Conservation (phyloP, 352 stramenopile species). For the Globisporangium nagaii region DNA sequence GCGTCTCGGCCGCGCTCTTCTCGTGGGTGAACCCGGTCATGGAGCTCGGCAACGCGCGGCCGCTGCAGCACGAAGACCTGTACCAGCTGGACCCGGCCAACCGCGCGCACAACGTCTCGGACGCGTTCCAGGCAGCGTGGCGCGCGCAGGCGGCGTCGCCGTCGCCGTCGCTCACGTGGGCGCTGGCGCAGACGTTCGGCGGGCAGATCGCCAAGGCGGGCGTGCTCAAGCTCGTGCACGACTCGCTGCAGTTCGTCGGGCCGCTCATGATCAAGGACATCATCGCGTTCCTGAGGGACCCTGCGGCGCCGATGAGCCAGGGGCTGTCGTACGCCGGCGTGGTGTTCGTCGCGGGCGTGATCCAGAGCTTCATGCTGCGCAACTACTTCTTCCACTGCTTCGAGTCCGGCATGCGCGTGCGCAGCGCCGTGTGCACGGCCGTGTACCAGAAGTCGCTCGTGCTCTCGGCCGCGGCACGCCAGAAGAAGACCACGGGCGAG, state of each 20-base stretch:
- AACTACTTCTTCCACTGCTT: conserved; percentile 88
- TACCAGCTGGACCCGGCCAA: conserved; percentile 79
- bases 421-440: conserved; percentile 63
- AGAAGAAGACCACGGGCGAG: conserved; percentile 87
- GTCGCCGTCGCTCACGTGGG: conserved; percentile 50
- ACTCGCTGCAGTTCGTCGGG: conserved; percentile 80
- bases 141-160: conserved; percentile 17
- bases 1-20: conserved; percentile 70
- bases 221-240: conserved; percentile 76
- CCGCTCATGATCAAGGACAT: conserved; percentile 84
- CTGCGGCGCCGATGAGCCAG: conserved; percentile 40
- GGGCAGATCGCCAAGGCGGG: conserved; percentile 43
- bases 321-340: conserved; percentile 57
- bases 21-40: conserved; percentile 87
- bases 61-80: conserved; percentile 78
- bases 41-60: conserved; percentile 70
- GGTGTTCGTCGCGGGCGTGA: conserved; percentile 65
- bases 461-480: conserved; percentile 63
- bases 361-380: conserved; percentile 72
- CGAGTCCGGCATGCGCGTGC: conserved; percentile 68
- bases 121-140: conserved; percentile 47
- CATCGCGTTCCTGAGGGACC: conserved; percentile 73
- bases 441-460: conserved; percentile 86
- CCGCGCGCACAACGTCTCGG: conserved; percentile 38
- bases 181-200: conserved; percentile 48